These are phyloP conservation scores for Hemileia vastatrix DNA, from an alignment of 1,284 basidiomycete species.

Conservation along the genomic window DNA sequence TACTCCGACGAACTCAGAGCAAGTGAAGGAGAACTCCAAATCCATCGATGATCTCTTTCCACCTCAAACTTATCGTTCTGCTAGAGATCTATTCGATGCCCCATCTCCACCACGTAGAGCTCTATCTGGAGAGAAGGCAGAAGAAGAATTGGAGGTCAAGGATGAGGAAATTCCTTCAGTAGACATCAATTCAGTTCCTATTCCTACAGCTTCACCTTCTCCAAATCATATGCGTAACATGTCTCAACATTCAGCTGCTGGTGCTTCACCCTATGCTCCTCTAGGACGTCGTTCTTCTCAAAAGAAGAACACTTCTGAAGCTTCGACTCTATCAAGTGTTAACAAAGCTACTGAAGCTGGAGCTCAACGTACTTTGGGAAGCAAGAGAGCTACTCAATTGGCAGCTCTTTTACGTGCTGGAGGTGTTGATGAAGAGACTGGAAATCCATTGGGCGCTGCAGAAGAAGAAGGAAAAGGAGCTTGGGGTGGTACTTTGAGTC, in stretches of 20 bases:
- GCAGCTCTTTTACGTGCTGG: background rate
- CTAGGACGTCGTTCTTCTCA: background rate
- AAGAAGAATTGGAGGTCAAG: background rate
- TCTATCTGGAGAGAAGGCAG: background rate
- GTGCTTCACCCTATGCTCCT: background rate
- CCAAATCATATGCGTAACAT: background rate
- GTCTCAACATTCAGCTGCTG: background rate
- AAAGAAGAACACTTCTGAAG: background rate
- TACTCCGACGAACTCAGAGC: background rate
- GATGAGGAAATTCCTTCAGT: background rate
- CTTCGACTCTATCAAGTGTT: background rate
- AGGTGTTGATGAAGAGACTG: background rate
- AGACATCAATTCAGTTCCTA: background rate
- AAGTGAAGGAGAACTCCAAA: background rate
- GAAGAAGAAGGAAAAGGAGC: background rate
- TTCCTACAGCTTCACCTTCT: background rate
- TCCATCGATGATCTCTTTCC: background rate
- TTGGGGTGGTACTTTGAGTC: background rate
- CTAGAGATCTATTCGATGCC: background rate
- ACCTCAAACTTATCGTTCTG: background rate
- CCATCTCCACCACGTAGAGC: background rate
- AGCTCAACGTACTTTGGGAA: background rate
- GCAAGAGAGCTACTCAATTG: background rate
- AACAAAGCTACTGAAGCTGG: background rate
- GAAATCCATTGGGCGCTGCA: background rate